Evolutionary conservation across 2,329 filamentous ascomycete genomes (phyloP).

Genomic region (Talaromyces sp.): DNA sequence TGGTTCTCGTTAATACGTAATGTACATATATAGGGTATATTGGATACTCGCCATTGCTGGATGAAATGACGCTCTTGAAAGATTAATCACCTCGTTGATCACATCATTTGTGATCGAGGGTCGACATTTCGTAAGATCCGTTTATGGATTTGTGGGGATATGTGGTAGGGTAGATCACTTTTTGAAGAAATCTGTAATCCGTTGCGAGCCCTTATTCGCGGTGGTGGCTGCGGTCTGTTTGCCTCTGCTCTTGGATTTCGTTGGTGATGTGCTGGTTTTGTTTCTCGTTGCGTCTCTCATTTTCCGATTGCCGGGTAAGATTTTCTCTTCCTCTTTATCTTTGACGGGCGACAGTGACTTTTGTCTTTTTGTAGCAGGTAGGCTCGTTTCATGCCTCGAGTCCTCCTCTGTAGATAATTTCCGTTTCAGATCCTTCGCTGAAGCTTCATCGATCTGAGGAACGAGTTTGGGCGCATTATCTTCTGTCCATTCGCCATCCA

Average conservation of each 20-base stretch:
- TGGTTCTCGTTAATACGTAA: not conserved
- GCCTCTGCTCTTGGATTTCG: not conserved
- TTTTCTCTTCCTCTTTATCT: conserved; percentile 17
- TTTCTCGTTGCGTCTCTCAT: conserved; percentile 59
- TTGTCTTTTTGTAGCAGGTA: conserved; percentile 25
- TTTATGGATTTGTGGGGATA: not conserved
- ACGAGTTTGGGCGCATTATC: conserved; percentile 54
- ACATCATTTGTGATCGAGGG: not conserved
- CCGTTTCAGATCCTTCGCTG: conserved; percentile 47
- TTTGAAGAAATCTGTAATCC: conserved; percentile 51
- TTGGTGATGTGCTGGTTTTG: conserved; percentile 36
- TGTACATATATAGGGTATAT: not conserved
- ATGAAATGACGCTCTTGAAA: not conserved
- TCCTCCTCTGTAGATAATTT: conserved; percentile 40
- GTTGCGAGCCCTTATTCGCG: conserved; percentile 51
- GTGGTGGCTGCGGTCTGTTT: conserved; percentile 36
- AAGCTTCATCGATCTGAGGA: conserved; percentile 26
- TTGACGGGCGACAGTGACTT: conserved; percentile 24
- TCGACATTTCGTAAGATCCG: not conserved
- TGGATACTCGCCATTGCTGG: not conserved
- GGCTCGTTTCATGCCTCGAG: conserved; percentile 12
- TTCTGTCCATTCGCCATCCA: conserved; percentile 48
- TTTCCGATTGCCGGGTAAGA: conserved; percentile 48
- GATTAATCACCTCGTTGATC: not conserved
- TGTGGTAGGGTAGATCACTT: conserved; percentile 29